Conservation (phyloP, 1,139 yeast species). For the Tardiomyces digboiensis region DNA sequence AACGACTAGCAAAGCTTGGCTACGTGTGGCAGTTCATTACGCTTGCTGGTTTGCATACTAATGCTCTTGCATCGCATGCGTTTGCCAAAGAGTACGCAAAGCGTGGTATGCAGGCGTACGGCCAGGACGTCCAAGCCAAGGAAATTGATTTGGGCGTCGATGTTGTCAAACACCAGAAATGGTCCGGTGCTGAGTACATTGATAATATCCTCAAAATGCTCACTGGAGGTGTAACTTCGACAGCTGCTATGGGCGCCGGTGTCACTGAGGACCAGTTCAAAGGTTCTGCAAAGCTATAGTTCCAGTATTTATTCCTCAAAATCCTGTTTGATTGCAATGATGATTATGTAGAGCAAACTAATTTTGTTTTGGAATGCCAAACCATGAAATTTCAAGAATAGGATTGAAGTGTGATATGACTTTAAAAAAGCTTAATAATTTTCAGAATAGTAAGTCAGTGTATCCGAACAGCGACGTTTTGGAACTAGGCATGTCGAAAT, state of each 20-base stretch:
- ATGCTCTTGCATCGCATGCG: conserved; percentile 84
- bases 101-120: conserved; percentile 95
- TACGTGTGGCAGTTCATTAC: conserved; percentile 98
- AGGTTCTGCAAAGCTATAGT: too few relatives aligned
- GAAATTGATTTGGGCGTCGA: conserved; percentile 90
- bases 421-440: too few relatives aligned
- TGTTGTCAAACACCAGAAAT: conserved; percentile 95
- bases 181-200: conserved; percentile 99
- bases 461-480: too few relatives aligned
- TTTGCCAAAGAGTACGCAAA: conserved; percentile 72
- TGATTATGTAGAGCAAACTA: too few relatives aligned
- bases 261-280: conserved; percentile 97
- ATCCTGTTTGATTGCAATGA: too few relatives aligned
- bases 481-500: too few relatives aligned
- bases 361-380: too few relatives aligned
- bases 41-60: conserved; percentile 94
- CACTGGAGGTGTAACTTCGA: conserved; percentile 90
- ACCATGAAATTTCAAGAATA: too few relatives aligned
- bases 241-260: conserved; percentile 99
- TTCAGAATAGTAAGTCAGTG: too few relatives aligned
- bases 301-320: too few relatives aligned
- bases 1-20: conserved; percentile 81
- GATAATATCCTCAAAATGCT: conserved; percentile 86
- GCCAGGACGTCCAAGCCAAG: conserved; percentile 73
- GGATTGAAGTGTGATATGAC: too few relatives aligned